Evolutionary conservation across 2,329 filamentous ascomycete species (phyloP), one percentile per base, ranked within the genome.

Genomic region (Phialemonium atrogriseum): DNA sequence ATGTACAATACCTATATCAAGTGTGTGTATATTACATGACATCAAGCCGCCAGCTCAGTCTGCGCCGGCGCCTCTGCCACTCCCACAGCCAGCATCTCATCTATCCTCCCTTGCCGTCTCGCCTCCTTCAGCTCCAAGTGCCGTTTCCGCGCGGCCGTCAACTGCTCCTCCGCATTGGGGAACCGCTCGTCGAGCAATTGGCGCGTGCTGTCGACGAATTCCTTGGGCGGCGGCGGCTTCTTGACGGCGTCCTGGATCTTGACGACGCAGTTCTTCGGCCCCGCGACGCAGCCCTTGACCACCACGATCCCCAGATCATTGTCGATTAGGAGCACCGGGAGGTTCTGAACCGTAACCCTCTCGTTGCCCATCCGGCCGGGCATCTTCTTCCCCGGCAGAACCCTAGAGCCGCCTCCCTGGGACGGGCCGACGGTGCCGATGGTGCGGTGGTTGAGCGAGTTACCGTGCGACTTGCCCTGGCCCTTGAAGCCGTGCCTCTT

Each of bases 351-450:
- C 28, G 91, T 98, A 34, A 87, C 83, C 45, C 76, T 77, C 58
- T 94, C 74, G 43, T 82, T 84, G 42, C 91, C 91, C 91, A 98
- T 96, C 37, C 85, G 77, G 34, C 91, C 91, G 4, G 91, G 77
- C 91, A 98, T 98, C 64, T 87, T 91, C 76, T 98, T 98, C 38
- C 91, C 91, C 1, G 91, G 91, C 52, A 87, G 66, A 15, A 98
- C 89, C 60, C 91, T 77, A 41, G 85, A 93, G 62, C 91, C 91
- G 54, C 83, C 80, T 43, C 91, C 91, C 61, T 98, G 91, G 46
- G 82, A 84, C 38, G 83, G 85, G 55, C 91, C 91, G 7, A 81
- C 73, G 20, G 86, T 89, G 68, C 91, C 91, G 64, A 95, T 84
- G 17, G 84, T 84, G 51, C 91, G 76, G 70, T 98, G 91, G 51